Evolutionary conservation across 805 yeast genomes (phyloP).

Genomic region (Starmerella apicola): DNA sequence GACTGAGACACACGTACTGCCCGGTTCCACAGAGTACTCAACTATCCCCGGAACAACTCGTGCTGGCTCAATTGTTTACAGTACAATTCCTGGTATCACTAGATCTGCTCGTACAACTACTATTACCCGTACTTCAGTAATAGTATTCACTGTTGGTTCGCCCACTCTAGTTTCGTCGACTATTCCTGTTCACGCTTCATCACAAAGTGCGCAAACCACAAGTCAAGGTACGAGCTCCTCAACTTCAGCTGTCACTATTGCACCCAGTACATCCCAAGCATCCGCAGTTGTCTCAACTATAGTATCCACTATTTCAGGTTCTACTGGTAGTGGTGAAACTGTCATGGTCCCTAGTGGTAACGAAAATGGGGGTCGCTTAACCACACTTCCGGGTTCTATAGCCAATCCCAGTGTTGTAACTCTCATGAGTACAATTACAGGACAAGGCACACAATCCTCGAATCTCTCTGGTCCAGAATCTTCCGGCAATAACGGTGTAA

Average conservation of each 20-base stretch:
- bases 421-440: no score
- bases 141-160: slow-evolving; percentile 9
- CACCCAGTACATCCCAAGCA: background rate
- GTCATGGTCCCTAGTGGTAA: slow-evolving; percentile 1
- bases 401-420: background rate
- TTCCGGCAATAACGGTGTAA: no score
- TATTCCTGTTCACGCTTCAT: background rate
- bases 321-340: background rate
- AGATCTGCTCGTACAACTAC: slow-evolving; percentile 6
- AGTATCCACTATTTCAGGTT: background rate
- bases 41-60: slow-evolving; percentile 12
- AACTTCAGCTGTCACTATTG: background rate
- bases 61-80: slow-evolving; percentile 19
- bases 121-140: slow-evolving; percentile 2
- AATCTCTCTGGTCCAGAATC: no score
- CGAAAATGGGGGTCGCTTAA: background rate
- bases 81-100: slow-evolving; percentile 17
- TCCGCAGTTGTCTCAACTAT: background rate
- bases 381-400: background rate
- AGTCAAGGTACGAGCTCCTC: background rate
- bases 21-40: slow-evolving; percentile 6
- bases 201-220: background rate
- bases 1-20: slow-evolving; percentile 1
- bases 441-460: no score
- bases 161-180: slow-evolving; percentile 4